Conservation (phyloP, 2,329 filamentous ascomycete species). For the Aureobasidium sp. region DNA sequence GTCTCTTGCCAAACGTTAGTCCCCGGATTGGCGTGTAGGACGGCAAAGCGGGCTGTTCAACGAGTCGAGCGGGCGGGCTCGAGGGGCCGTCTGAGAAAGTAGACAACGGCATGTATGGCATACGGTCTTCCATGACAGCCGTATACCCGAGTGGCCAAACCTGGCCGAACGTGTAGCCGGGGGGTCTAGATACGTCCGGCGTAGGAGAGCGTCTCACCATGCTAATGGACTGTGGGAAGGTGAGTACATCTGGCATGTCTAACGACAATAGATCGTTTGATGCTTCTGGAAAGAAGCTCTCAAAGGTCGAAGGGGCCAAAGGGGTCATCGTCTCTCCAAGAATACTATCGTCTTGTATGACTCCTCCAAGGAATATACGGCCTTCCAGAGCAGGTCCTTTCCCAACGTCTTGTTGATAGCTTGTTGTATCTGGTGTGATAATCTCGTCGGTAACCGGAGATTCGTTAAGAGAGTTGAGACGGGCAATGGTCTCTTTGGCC, state of each 20-base stretch:
- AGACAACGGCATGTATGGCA: background rate
- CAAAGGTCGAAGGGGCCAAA: background rate
- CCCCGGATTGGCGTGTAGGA: background rate
- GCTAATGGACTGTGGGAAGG: background rate
- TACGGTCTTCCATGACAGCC: background rate
- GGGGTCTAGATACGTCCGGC: background rate
- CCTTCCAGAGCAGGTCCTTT: background rate
- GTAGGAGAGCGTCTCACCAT: background rate
- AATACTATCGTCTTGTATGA: background rate
- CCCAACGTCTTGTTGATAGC: background rate
- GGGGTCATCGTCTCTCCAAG: background rate
- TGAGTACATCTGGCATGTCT: background rate
- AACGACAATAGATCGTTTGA: background rate
- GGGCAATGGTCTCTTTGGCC: constrained; percentile 1
- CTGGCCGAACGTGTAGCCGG: background rate
- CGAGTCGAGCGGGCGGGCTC: background rate
- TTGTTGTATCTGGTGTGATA: background rate
- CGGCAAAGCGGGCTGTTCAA: background rate
- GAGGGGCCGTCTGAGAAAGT: background rate
- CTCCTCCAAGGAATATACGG: background rate
- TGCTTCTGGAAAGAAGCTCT: background rate
- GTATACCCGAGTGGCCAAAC: background rate
- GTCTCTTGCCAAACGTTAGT: constrained; percentile 2
- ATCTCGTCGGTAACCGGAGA: background rate
- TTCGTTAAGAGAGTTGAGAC: background rate